Conservation (phyloP, 1,139 yeast genomes). For the Neolecta irregularis region DNA sequence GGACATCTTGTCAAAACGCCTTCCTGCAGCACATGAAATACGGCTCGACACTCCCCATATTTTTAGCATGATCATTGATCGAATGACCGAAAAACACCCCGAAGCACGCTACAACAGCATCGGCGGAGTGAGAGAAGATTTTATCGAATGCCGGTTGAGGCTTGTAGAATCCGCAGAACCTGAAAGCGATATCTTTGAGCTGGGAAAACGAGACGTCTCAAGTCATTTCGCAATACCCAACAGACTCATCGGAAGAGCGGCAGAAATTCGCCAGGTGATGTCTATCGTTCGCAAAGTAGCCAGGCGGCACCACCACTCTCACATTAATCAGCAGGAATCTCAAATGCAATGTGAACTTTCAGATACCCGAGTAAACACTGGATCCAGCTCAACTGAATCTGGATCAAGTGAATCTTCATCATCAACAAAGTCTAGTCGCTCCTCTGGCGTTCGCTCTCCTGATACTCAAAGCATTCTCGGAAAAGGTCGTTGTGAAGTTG, state of each 20-base stretch:
- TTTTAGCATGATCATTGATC: conserved; percentile 12
- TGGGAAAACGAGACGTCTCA: conserved; percentile 14
- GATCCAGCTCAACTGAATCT: neutral
- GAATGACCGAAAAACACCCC: conserved; percentile 15
- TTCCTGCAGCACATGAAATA: conserved; percentile 13
- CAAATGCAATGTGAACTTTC: too few relatives aligned
- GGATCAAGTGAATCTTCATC: neutral
- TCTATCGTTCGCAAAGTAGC: conserved; percentile 7
- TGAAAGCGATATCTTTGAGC: conserved; percentile 8
- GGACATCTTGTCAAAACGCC: conserved; percentile 14
- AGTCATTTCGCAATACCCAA: conserved; percentile 13
- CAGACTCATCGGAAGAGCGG: conserved; percentile 13
- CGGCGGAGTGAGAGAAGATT: conserved; percentile 13
- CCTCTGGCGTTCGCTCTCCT: neutral
- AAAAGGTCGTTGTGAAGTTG: conserved; percentile 6
- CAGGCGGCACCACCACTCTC: conserved; percentile 2
- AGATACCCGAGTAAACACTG: neutral
- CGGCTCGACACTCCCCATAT: conserved; percentile 15
- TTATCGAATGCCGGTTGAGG: conserved; percentile 8
- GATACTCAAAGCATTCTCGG: conserved; percentile 3
- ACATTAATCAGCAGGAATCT: too few relatives aligned
- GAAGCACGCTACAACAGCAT: conserved; percentile 13
- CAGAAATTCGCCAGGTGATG: conserved; percentile 8
- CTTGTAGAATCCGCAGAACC: neutral
- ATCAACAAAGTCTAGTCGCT: neutral